A percentile compares a stretch with the other conserved stretches of the same genome.
These are phyloP conservation scores for Debaryomycetaceae sp. DNA, from an alignment of 1,139 yeast genomes.

Conservation along the genomic window DNA sequence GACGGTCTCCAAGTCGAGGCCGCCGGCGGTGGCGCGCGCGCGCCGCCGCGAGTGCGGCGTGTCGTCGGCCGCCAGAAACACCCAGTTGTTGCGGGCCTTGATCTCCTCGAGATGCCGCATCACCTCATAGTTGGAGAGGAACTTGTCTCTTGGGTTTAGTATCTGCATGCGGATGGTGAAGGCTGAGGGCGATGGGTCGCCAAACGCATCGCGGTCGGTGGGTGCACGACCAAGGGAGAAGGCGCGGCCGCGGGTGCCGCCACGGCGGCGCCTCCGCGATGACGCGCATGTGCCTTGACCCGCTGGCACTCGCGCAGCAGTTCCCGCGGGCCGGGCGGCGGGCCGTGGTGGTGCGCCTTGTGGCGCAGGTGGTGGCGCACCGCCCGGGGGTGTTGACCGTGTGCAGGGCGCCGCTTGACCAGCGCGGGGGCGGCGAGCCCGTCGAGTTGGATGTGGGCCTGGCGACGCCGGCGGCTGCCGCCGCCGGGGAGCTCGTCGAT, in stretches of 20 bases:
- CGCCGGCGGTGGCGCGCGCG: constrained; percentile 42
- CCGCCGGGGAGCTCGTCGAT: constrained; percentile 8
- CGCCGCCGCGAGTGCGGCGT: constrained; percentile 30
- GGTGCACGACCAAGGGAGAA: too few relatives aligned
- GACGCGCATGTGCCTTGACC: too few relatives aligned
- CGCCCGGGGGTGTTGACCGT: too few relatives aligned
- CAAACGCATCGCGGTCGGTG: too few relatives aligned
- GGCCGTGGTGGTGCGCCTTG: constrained; percentile 21
- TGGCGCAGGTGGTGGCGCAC: constrained; percentile 27
- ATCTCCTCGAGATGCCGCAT: constrained; percentile 52
- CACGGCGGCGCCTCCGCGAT: too few relatives aligned
- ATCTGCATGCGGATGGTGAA: constrained; percentile 29
- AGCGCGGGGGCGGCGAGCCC: too few relatives aligned
- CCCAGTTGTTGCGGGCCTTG: constrained; percentile 45
- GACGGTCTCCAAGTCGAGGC: constrained; percentile 56
- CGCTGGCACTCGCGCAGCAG: too few relatives aligned
- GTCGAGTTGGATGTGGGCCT: too few relatives aligned
- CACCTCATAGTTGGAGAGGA: constrained; percentile 74
- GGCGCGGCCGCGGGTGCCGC: too few relatives aligned
- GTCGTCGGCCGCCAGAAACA: constrained; percentile 37
- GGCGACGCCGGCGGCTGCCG: constrained; percentile 5
- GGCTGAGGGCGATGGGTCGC: neutral
- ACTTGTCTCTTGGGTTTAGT: constrained; percentile 49
- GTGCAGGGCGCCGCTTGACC: too few relatives aligned
- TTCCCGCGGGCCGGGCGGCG: too few relatives aligned